A percentile compares a stretch with the other conserved stretches of the same genome.
These are phyloP conservation scores for Cutaneotrichosporon sp. DNA, from an alignment of 1,284 basidiomycete species.

Conservation along the genomic window DNA sequence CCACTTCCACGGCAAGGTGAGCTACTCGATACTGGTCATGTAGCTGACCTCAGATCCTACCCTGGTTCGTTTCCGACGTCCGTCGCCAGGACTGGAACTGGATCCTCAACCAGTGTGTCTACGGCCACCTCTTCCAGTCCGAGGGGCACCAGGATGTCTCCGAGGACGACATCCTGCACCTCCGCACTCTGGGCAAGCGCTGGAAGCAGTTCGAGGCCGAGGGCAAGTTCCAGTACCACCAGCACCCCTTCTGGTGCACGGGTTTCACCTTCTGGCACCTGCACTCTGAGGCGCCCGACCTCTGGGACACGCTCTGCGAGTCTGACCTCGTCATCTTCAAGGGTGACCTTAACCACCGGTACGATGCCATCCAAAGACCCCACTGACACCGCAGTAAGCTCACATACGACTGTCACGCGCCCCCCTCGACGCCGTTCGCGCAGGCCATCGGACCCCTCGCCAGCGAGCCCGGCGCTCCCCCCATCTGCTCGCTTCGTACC, in stretches of 20 bases:
- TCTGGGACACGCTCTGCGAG: conserved; percentile 85
- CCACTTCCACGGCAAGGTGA: conserved; percentile 62
- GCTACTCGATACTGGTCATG: background rate
- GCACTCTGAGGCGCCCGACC: conserved; percentile 81
- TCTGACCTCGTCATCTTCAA: conserved; percentile 95
- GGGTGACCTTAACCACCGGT: conserved; percentile 84
- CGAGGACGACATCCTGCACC: conserved; percentile 74
- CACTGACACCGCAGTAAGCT: conserved; percentile 52
- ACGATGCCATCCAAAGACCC: conserved; percentile 33
- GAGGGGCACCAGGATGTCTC: conserved; percentile 47
- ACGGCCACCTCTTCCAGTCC: conserved; percentile 75
- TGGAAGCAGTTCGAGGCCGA: conserved; percentile 98
- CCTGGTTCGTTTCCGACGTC: conserved; percentile 91
- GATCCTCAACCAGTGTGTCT: conserved; percentile 79
- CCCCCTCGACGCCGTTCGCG: conserved; percentile 83
- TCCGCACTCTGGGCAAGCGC: conserved; percentile 72
- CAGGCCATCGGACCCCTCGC: conserved; percentile 92
- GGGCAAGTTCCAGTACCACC: conserved; percentile 88
- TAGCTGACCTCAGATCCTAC: background rate
- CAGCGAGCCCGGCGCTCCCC: conserved; percentile 79
- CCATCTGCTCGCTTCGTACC: conserved; percentile 75
- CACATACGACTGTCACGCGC: conserved; percentile 89
- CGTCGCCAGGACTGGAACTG: conserved; percentile 96
- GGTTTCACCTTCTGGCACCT: conserved; percentile 87
- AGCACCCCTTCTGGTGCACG: conserved; percentile 91